Evolutionary conservation across 169 alveolate species (phyloP), one percentile per base, ranked within the genome.

Genomic region (Babesia ovata): DNA sequence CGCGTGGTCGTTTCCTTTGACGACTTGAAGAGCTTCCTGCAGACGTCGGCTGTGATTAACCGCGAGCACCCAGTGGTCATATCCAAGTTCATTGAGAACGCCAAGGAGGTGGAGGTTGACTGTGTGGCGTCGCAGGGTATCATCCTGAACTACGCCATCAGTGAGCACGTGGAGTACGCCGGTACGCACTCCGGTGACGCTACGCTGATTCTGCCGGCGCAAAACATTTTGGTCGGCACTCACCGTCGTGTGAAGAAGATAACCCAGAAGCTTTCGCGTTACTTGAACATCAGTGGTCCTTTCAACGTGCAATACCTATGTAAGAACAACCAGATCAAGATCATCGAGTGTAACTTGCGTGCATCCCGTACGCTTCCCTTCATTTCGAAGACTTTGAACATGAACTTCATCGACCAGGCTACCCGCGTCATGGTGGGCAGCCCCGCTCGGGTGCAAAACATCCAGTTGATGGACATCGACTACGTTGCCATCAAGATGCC

Each of bases 151-250:
- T 93, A 92, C 56, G 97, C 97, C 73, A 93, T 93, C 36, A 86
- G 93, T 39, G 97, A 93, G 87, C 97, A 93, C 77, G 95, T 93
- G 44, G 96, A 93, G 92, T 86, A 93, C 59, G 97, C 97, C 7
- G 95, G 95, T 21, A 73, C 91, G n/a, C 97, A 94, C 86, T 91
- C 95, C 11, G 97, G 97, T 8, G 97, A 94, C 74, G 97, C 97
- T 28, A 92, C 96, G 2, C 73, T 94, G 69, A 70, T 94, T 28
- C 79, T 94, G 36, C 97, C 97, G 17, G 97, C 96, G 19, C 97
- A 94, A 84, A 92, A 92, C 69, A 92, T 94, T 50, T 91, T 86
- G 71, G 96, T 94, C 58, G 97, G 93, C 67, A 94, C 97, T 7
- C 95, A 92, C 75, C 78, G 93, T 28, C 87, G 92, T 28, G 92